Evolutionary conservation across 768 basidiomycete genomes (phyloP).

Genomic region (Coprinopsis sp.): DNA sequence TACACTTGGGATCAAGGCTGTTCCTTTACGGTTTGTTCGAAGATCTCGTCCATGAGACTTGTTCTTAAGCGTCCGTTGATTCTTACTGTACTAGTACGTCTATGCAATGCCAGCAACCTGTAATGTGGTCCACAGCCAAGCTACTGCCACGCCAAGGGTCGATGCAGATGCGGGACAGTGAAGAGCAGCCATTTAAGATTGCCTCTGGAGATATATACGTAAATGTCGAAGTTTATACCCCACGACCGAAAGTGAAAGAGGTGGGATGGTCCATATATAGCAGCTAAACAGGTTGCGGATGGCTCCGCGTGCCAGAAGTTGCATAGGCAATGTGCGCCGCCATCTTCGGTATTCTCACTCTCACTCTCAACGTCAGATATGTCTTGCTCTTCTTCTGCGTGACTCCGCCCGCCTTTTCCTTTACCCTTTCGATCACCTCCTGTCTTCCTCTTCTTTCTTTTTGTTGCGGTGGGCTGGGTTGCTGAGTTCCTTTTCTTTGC

Average conservation of each 20-base stretch:
- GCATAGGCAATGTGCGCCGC: neutral
- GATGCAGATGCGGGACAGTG: no score
- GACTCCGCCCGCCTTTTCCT: neutral
- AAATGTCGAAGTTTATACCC: no score
- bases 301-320: neutral
- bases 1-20: constrained; percentile 30
- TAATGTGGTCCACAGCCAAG: no score
- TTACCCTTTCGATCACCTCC: neutral
- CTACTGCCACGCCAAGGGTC: no score
- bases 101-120: neutral
- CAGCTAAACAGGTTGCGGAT: neutral
- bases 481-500: no score
- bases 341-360: neutral
- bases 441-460: neutral
- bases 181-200: no score
- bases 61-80: neutral
- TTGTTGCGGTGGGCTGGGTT: neutral
- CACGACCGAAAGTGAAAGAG: no score
- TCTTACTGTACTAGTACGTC: neutral
- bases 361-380: neutral
- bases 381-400: neutral
- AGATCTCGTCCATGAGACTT: constrained; percentile 8
- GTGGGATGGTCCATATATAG: neutral
- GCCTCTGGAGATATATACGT: no score
- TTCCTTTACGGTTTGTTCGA: constrained; percentile 29